phyloP scores from a whole-genome alignment of 1,139 yeast species.

The Kodamaea sp. region DNA sequence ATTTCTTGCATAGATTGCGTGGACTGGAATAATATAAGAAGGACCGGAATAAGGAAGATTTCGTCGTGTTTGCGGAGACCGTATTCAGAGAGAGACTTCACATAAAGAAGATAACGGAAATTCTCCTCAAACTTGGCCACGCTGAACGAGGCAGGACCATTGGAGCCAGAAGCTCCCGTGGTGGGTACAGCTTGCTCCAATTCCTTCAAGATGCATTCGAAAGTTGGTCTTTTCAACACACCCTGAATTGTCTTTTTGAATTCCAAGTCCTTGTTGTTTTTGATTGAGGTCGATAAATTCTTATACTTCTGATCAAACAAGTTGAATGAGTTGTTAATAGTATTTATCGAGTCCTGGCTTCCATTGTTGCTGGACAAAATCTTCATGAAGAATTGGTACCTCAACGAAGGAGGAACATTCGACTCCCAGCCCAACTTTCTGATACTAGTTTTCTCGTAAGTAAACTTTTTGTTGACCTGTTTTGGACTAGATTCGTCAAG shows the following conservation, averaged over 20 bases:
- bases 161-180: slow-evolving; percentile 9
- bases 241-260: slow-evolving; percentile 30
- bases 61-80: slow-evolving; percentile 46
- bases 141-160: slow-evolving; percentile 13
- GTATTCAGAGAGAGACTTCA: slow-evolving; percentile 39
- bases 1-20: slow-evolving; percentile 27
- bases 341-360: slow-evolving; percentile 18
- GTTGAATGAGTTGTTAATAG: slow-evolving; percentile 20
- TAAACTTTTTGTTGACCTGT: slow-evolving; percentile 29
- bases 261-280: slow-evolving; percentile 34
- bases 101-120: slow-evolving; percentile 34
- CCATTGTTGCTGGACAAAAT: slow-evolving; percentile 22
- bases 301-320: slow-evolving; percentile 24
- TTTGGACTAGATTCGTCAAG: slow-evolving; percentile 20
- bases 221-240: slow-evolving; percentile 34
- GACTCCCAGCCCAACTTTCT: slow-evolving; percentile 45
- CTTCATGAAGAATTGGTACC: slow-evolving; percentile 32
- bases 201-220: slow-evolving; percentile 25
- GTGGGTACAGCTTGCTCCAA: slow-evolving; percentile 1
- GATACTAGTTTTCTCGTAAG: slow-evolving; percentile 30
- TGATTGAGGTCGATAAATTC: slow-evolving; percentile 30
- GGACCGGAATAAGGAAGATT: slow-evolving; percentile 39
- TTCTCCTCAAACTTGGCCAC: slow-evolving; percentile 23
- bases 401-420: slow-evolving; percentile 28
- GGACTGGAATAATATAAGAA: slow-evolving; percentile 32